Base-by-base conservation (phyloP, 257 asterid genomes). In the Salvia splendens region DNA sequence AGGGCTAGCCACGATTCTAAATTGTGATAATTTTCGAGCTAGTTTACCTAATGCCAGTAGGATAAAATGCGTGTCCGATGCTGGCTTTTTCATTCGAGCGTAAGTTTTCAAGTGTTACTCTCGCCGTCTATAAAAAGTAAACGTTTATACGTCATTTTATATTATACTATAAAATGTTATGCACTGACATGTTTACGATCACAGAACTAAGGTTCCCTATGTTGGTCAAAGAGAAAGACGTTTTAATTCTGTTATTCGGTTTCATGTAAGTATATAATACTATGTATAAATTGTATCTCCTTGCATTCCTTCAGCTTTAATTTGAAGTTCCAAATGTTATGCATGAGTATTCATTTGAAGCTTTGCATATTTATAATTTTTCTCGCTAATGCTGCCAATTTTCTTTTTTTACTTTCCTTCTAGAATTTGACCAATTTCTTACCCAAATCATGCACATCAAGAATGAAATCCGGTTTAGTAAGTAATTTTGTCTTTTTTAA, bases 31-130 rank as follows among this genome's bases (percentile, higher is more conserved):
- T 1, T 84, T 84, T 40, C 67, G 80, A 45, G 71, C 66, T 38
- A 67, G 35, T 8, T 3, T 84, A 6, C 76, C 79, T 0, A 15
- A 54, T 8, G 68, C 42, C 2, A 24, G 16, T 4, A 67, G 48
- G 12, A 81, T 79, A 1, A 81, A 81, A 35, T 84, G 89, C 57
- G n/a, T 81, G 20, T 62, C 82, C 0, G 89, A 84, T 75, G 64
- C 83, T n/a, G 80, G 82, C 38, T 81, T 78, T 74, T 84, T 84
- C 66, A 47, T 84, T 9, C 70, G 48, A 12, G 79, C 73, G 83
- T 84, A 70, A 69, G 69, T 58, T 48, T 36, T 16, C 5, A 8
- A 6, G 5, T 36, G 6, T 33, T 33, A 20, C 24, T 20, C 24
- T 20, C 1, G 1, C 1, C 24, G 24, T 20, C 1, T 20, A 20